Conservation (phyloP, 1,284 basidiomycete genomes). For the Naganishia sp. region DNA sequence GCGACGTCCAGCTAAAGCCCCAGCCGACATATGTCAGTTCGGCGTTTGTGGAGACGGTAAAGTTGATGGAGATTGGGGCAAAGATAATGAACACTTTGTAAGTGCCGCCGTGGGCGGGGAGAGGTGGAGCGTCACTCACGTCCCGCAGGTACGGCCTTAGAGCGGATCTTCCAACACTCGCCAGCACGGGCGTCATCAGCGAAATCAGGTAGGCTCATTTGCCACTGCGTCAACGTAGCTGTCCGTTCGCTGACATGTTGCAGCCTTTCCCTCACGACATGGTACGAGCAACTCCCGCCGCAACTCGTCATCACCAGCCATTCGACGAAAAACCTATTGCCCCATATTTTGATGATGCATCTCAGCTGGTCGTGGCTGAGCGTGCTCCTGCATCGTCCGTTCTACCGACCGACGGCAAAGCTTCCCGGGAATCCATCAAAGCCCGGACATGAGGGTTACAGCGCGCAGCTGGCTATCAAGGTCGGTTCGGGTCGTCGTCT, state of each 20-base stretch:
- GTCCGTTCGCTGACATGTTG: neutral
- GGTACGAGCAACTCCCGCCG: conserved; percentile 62
- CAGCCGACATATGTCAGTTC: conserved; percentile 46
- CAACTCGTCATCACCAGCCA: conserved; percentile 58
- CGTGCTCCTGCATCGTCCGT: conserved; percentile 67
- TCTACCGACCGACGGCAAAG: conserved; percentile 59
- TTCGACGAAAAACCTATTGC: conserved; percentile 59
- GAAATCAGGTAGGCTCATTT: conserved; percentile 38
- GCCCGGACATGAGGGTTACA: conserved; percentile 57
- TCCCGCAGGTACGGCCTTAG: conserved; percentile 37
- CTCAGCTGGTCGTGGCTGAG: conserved; percentile 65
- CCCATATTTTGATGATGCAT: conserved; percentile 66
- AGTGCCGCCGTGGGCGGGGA: conserved; percentile 39
- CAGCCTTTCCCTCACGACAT: conserved; percentile 64
- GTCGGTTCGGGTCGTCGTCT: conserved; percentile 9
- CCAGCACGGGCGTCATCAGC: conserved; percentile 36
- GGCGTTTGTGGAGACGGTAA: conserved; percentile 61
- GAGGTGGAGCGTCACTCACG: neutral
- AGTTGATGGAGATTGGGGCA: conserved; percentile 61
- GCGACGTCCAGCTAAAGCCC: conserved; percentile 29
- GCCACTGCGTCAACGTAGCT: no score
- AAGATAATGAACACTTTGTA: conserved; percentile 65
- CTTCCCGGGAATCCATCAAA: conserved; percentile 54
- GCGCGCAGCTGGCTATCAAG: conserved; percentile 33
- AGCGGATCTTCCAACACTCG: conserved; percentile 36